Base-by-base conservation (phyloP, 768 basidiomycete genomes). In the Suillus plorans region DNA sequence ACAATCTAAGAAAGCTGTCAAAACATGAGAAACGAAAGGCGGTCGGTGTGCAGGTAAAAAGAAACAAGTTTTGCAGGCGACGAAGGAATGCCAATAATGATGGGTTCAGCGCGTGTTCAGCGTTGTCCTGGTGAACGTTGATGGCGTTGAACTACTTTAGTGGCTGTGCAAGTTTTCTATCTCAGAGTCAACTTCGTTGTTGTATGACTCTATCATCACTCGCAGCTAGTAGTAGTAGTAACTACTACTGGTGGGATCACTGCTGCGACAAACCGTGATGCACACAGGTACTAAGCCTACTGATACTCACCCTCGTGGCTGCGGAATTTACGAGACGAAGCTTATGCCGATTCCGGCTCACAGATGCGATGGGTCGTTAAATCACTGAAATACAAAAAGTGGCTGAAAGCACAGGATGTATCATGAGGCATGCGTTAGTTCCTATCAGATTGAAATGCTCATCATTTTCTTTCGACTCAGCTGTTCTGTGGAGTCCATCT, bases 21-120 rank as follows among this genome's bases (percentile, higher is more conserved):
- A 49, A 58, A 41, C 57, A 58, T 58, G 22, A 22, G 36, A 58
- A 58, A 41, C 25, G 25, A 58, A 58, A 58, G 37, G 18, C 25
- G 16, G 37, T 41, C 22, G 41, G 16, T 25, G 57, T 12, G 20
- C 31, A 55, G 53, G 31, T 20, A 20, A 34, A 14, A 25, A 49
- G 10, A 25, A 25, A 47, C 47, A 49, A 14, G 47, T 3, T 49
- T 49, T 49, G 18, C 10, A 31, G 34, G 2, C 12, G 34, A 55
- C 31, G 12, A 53, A 7, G 53, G 53, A 36, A 55, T 55, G 20
- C 10, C 18, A 20, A 34, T 20, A 10, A 36, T 34, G 52, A 53
- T 25, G 49, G 25, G 52, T 18, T 28, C 25, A 9, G 5, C 8
- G 16, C 7, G 49, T 25, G 28, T 53, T 53, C 31, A 34, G 28